These are phyloP conservation scores for Sarcodon sp. DNA, from an alignment of 768 basidiomycete genomes.

Conservation along the genomic window DNA sequence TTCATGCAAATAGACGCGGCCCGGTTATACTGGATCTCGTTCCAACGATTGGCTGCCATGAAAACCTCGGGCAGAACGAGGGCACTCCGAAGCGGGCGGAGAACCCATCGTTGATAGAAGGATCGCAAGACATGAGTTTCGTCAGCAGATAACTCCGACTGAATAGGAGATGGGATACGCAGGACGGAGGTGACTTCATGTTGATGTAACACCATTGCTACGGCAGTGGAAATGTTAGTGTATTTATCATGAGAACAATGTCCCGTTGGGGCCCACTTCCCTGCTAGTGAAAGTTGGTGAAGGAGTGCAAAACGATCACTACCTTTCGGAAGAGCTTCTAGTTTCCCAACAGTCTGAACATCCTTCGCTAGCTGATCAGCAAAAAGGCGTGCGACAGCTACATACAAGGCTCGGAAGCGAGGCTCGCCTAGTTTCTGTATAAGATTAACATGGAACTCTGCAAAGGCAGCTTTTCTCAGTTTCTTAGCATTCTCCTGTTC, in stretches of 20 bases:
- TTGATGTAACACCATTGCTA: slow-evolving; percentile 37
- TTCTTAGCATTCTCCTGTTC: background rate
- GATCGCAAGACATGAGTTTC: slow-evolving; percentile 35
- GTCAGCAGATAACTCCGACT: slow-evolving; percentile 20
- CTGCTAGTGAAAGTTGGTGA: slow-evolving; percentile 38
- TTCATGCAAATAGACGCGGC: slow-evolving; percentile 54
- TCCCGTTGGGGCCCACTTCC: slow-evolving; percentile 64
- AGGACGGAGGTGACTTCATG: slow-evolving; percentile 13
- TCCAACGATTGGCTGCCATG: slow-evolving; percentile 51
- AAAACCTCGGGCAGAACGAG: slow-evolving; percentile 39
- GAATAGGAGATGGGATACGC: slow-evolving; percentile 8
- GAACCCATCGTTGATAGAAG: slow-evolving; percentile 41
- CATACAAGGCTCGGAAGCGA: slow-evolving; percentile 49
- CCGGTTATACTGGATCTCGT: slow-evolving; percentile 40
- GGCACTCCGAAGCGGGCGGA: slow-evolving; percentile 39
- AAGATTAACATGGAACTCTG: slow-evolving; percentile 21
- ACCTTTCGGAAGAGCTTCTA: slow-evolving; percentile 20
- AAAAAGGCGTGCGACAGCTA: slow-evolving; percentile 50
- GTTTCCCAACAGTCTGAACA: slow-evolving; percentile 22
- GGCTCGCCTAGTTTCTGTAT: slow-evolving; percentile 28
- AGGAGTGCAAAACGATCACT: slow-evolving; percentile 17
- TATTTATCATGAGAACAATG: slow-evolving; percentile 44
- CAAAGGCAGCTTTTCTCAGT: slow-evolving; percentile 9
- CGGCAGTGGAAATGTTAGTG: slow-evolving; percentile 54
- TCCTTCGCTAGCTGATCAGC: slow-evolving; percentile 38